Evolutionary conservation across 176 grass and related monocot genomes (phyloP).

Genomic region (Urochloa ruziziensis): DNA sequence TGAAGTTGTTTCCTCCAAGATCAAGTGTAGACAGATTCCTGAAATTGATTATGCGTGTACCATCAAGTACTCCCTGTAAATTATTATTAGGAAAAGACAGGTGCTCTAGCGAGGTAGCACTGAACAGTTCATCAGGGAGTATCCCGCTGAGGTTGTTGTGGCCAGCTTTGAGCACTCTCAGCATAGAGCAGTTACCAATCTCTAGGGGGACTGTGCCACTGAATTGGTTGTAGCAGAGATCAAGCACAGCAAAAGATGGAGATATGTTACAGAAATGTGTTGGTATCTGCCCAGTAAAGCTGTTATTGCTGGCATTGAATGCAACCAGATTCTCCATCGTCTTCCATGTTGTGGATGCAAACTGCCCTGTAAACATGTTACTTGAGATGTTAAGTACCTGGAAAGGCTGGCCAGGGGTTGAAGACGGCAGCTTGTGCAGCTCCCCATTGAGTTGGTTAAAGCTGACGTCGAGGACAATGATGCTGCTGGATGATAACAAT

Average conservation of each 20-base stretch:
- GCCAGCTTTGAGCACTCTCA: slow-evolving; percentile 32
- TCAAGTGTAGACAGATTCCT: slow-evolving; percentile 29
- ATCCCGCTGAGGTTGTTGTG: slow-evolving; percentile 30
- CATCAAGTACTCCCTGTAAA: slow-evolving; percentile 26
- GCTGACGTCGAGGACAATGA: slow-evolving; percentile 31
- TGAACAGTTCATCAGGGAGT: slow-evolving; percentile 40
- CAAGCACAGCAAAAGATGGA: slow-evolving; percentile 2
- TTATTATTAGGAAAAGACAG: slow-evolving; percentile 33
- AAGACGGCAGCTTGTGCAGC: not conserved
- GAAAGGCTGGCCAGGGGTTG: not conserved
- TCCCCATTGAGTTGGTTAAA: slow-evolving; percentile 30
- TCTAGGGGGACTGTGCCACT: slow-evolving; percentile 6
- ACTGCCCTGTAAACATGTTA: slow-evolving; percentile 35
- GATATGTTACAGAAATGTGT: slow-evolving; percentile 13
- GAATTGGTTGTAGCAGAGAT: slow-evolving; percentile 29
- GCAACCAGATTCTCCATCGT: slow-evolving; percentile 10
- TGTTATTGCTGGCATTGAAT: slow-evolving; percentile 45
- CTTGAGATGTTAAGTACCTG: slow-evolving; percentile 51
- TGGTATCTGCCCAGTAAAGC: slow-evolving; percentile 34
- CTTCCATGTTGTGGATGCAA: slow-evolving; percentile 27
- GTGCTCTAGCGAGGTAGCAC: slow-evolving; percentile 9
- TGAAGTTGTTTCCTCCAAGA: slow-evolving; percentile 26
- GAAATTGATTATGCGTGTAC: slow-evolving; percentile 1
- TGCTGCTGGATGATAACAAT: slow-evolving; percentile 22
- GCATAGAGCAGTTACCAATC: slow-evolving; percentile 34